Evolutionary conservation across 805 yeast species (phyloP).

Genomic region (Kodamaea laetipori): DNA sequence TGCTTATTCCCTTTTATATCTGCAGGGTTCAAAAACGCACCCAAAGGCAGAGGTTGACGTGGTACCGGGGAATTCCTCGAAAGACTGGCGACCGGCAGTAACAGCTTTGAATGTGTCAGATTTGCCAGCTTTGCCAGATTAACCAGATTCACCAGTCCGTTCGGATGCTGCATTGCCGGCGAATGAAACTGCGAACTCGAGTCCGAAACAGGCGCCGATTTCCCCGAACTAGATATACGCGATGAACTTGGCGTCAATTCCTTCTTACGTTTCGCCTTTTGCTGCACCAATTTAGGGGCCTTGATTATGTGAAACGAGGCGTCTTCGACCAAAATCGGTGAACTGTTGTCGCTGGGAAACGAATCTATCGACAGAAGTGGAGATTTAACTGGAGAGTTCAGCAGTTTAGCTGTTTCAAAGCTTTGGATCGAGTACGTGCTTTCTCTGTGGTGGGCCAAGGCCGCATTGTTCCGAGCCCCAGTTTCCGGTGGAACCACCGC

Average conservation of each 20-base stretch:
- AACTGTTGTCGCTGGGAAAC: conserved; percentile 20
- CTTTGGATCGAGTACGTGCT: conserved; percentile 24
- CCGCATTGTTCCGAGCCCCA: background rate
- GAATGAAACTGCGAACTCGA: conserved; percentile 2
- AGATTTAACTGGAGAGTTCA: conserved; percentile 20
- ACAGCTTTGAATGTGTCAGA: too few relatives aligned
- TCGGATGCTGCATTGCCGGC: background rate
- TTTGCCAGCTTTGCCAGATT: too few relatives aligned
- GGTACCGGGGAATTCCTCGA: background rate
- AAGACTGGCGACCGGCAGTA: too few relatives aligned
- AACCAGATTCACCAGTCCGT: background rate
- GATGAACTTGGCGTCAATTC: too few relatives aligned
- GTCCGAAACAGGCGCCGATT: too few relatives aligned
- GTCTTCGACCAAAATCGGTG: conserved; percentile 28
- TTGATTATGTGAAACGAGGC: conserved; percentile 28
- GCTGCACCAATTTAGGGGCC: conserved; percentile 16
- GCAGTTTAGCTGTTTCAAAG: conserved; percentile 31
- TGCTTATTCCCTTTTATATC: too few relatives aligned
- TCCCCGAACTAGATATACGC: too few relatives aligned
- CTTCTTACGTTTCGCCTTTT: conserved; percentile 2
- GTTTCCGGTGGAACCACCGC: too few relatives aligned
- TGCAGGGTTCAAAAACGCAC: too few relatives aligned
- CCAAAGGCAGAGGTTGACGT: conserved; percentile 2
- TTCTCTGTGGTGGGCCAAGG: conserved; percentile 5
- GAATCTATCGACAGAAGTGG: conserved; percentile 24